Evolutionary conservation across 352 stramenopile genomes (phyloP).

Genomic region (Phytophthora ohioensis): DNA sequence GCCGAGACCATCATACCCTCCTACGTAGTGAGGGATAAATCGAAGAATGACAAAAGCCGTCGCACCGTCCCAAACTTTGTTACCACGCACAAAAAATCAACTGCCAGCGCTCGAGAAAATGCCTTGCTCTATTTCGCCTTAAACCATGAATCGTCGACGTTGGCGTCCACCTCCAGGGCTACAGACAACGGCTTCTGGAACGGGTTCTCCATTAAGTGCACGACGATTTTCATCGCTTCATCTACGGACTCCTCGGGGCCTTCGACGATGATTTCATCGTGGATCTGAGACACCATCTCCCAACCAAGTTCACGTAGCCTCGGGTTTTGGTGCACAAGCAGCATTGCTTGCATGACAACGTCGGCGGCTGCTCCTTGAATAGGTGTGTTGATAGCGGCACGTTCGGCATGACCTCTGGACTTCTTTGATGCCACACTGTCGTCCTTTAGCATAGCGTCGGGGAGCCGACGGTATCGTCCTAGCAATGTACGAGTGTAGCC

Average conservation of each 20-base stretch:
- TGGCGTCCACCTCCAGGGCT: slow-evolving; percentile 93
- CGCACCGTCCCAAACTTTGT: too few species aligned
- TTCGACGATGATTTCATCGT: slow-evolving; percentile 99
- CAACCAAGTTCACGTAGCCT: slow-evolving; percentile 95
- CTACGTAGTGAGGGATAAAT: too few species aligned
- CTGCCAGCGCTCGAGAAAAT: background rate
- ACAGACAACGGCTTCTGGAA: slow-evolving; percentile 93
- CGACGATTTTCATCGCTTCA: slow-evolving; percentile 88
- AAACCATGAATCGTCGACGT: slow-evolving; percentile 98
- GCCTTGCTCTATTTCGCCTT: slow-evolving; percentile 95
- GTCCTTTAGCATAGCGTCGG: slow-evolving; percentile 89
- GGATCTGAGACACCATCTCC: slow-evolving; percentile 99
- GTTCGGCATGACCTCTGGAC: slow-evolving; percentile 88
- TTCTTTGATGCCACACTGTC: slow-evolving; percentile 73
- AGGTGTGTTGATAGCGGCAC: slow-evolving; percentile 99
- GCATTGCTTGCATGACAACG: slow-evolving; percentile 99
- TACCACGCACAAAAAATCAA: too few species aligned
- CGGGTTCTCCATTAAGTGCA: slow-evolving; percentile 98
- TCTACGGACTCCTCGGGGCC: slow-evolving; percentile 96
- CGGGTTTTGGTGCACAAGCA: slow-evolving; percentile 95
- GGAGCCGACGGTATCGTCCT: slow-evolving; percentile 96
- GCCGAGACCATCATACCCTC: background rate
- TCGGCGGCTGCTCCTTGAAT: slow-evolving; percentile 98
- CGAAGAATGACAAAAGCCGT: background rate
- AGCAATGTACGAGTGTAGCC: slow-evolving; percentile 96